Percentiles rank a stretch among this genome's conserved stretches.
Conservation (phyloP, 371 early-diverging fungal species). For the Actinomortierella wolfii region DNA sequence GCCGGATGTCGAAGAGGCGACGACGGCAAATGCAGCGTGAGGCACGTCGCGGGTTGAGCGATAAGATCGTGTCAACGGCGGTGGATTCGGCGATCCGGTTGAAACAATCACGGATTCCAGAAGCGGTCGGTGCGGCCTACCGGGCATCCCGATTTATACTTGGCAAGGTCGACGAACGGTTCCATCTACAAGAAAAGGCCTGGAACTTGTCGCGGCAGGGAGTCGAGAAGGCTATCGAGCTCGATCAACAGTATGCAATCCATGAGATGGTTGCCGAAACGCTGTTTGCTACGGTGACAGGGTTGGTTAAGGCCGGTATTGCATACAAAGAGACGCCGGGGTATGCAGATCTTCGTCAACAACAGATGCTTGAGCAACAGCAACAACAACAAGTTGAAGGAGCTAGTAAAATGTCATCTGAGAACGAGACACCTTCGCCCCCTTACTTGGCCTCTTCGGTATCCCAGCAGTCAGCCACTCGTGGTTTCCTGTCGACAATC, state of each 20-base stretch:
- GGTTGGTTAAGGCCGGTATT: constrained; percentile 62
- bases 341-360: constrained; percentile 22
- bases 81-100: constrained; percentile 60
- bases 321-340: constrained; percentile 65
- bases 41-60: constrained; percentile 28
- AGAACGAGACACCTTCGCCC: constrained; percentile 6
- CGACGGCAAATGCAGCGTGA: background rate
- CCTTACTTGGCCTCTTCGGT: constrained; percentile 2
- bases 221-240: constrained; percentile 54
- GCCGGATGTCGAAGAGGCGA: background rate
- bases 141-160: constrained; percentile 50
- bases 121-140: constrained; percentile 51
- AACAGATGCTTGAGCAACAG: background rate
- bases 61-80: constrained; percentile 53
- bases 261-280: constrained; percentile 59
- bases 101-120: constrained; percentile 73
- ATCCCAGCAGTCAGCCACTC: too few relatives aligned
- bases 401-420: background rate
- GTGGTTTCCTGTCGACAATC: too few relatives aligned
- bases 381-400: constrained; percentile 4
- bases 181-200: constrained; percentile 56
- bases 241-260: constrained; percentile 63
- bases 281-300: constrained; percentile 55
- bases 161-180: constrained; percentile 54
- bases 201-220: constrained; percentile 55